phyloP scores from a whole-genome alignment of 805 yeast genomes.

The Saccharomycopsis sp. region DNA sequence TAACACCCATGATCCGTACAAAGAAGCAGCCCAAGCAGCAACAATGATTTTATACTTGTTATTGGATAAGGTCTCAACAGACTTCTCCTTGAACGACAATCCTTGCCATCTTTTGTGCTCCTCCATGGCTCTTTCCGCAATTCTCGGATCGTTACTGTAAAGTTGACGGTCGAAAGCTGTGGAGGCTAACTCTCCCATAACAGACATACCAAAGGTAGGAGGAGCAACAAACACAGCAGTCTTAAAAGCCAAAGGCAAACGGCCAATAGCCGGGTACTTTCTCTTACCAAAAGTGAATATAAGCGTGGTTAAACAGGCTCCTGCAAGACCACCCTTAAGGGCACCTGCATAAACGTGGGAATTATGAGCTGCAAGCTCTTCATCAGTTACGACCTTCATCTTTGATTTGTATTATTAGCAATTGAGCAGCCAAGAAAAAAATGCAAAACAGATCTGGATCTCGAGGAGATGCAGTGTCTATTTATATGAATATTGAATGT shows the following conservation, averaged over 20 bases:
- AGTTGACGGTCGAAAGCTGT: slow-evolving; percentile 53
- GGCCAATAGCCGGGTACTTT: slow-evolving; percentile 38
- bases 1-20: slow-evolving; percentile 70
- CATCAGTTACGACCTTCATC: slow-evolving; percentile 64
- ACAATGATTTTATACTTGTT: slow-evolving; percentile 64
- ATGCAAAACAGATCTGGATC: not conserved
- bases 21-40: slow-evolving; percentile 72
- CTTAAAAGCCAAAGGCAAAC: slow-evolving; percentile 48
- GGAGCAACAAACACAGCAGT: slow-evolving; percentile 68
- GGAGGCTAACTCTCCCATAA: slow-evolving; percentile 68
- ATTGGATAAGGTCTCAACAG: slow-evolving; percentile 41
- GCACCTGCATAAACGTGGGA: slow-evolving; percentile 56
- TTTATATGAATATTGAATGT: not conserved
- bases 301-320: slow-evolving; percentile 50
- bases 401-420: slow-evolving; percentile 16
- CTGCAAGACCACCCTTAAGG: slow-evolving; percentile 50
- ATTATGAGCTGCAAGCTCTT: slow-evolving; percentile 62
- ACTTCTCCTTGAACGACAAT: slow-evolving; percentile 43
- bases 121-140: slow-evolving; percentile 35
- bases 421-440: not conserved
- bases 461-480: not conserved
- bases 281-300: slow-evolving; percentile 45
- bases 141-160: slow-evolving; percentile 42
- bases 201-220: slow-evolving; percentile 53
- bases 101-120: slow-evolving; percentile 47